Base-by-base conservation (phyloP, 2,329 filamentous ascomycete genomes). In the Leptodontidium sp. region DNA sequence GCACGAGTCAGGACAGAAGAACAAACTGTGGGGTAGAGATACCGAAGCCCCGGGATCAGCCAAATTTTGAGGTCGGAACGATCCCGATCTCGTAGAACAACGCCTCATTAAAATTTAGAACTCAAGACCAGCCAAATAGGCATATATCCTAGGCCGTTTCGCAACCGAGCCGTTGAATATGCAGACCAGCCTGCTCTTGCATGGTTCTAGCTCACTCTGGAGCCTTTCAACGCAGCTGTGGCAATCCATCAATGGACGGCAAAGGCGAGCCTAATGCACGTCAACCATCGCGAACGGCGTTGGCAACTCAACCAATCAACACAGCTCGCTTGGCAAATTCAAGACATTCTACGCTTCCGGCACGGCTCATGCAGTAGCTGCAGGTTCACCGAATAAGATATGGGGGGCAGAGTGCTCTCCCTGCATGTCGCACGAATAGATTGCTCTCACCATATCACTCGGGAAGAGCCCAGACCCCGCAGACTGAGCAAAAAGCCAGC, bases 371-470 rank as follows among this genome's bases (percentile, higher is more conserved):
- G 21, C 38, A 59, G 6, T n/a, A 14, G 38, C 35, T 55, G 52
- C 52, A 55, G 52, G 52, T 14, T 4, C 17, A 55, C 29, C 35
- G 15, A 43, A 45, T 43, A 45, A 21, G 57, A 26, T 15, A 6
- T 29, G 14, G 38, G 38, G 21, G 7, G 14, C 57, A 59, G 17
- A 5, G 29, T 43, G 21, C 57, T n/a, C 21, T 58, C 35, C 55
- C 55, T 58, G 35, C 55, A 58, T 58, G 35, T 45, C 35, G 35
- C 57, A 59, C 38, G 14, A 59, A 59, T 45, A 59, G 38, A 45
- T 59, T 29, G 38, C 11, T 45, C 35, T 59, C 11, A 38, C 35
- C 57, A 45, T 59, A 29, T 29, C 15, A 59, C 35, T 59, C 32
- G 38, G 24, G 24, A 43, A 29, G 12, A 29, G 3, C 43, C 38